A percentile compares a stretch with the other conserved stretches of the same genome.
Evolutionary conservation across 768 basidiomycete species (phyloP).

Genomic region (Vararia minispora): DNA sequence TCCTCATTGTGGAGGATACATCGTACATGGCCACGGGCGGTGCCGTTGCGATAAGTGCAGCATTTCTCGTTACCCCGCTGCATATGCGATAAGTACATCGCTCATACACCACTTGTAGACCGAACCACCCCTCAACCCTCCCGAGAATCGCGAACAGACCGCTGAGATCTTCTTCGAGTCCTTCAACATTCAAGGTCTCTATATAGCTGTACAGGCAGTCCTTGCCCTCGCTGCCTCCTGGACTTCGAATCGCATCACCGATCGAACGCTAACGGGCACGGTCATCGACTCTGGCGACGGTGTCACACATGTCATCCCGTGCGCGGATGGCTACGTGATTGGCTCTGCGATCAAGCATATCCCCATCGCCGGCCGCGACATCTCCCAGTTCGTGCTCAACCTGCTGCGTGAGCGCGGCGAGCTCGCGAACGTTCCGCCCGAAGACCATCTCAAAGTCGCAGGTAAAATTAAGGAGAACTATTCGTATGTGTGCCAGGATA

Average conservation of each 20-base stretch:
- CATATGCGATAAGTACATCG: not conserved
- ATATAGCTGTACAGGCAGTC: slow-evolving; percentile 98
- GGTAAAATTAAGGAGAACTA: slow-evolving; percentile 96
- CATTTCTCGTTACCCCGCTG: too few species aligned
- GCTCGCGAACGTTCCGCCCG: slow-evolving; percentile 80
- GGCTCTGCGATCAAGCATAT: slow-evolving; percentile 99
- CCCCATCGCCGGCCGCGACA: slow-evolving; percentile 96
- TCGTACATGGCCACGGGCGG: too few species aligned
- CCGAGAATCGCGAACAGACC: slow-evolving; percentile 97
- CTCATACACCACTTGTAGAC: slow-evolving; percentile 41
- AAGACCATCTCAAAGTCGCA: slow-evolving; percentile 88
- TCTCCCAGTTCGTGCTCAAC: slow-evolving; percentile 92
- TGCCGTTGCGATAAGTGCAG: too few species aligned
- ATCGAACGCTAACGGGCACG: slow-evolving; percentile 90
- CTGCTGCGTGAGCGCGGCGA: slow-evolving; percentile 94
- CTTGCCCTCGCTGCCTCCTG: slow-evolving; percentile 96
- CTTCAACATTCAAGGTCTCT: slow-evolving; percentile 97
- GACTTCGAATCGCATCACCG: slow-evolving; percentile 82
- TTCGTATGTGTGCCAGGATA: slow-evolving; percentile 97
- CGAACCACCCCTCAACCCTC: slow-evolving; percentile 96
- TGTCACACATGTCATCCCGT: slow-evolving; percentile 96
- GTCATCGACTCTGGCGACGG: slow-evolving; percentile 99
- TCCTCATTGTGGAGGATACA: too few species aligned
- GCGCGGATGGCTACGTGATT: slow-evolving; percentile 97
- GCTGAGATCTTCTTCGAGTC: slow-evolving; percentile 99